These are phyloP conservation scores for Eucalyptus sp. DNA, from an alignment of 345 rosid genomes.

Conservation along the genomic window DNA sequence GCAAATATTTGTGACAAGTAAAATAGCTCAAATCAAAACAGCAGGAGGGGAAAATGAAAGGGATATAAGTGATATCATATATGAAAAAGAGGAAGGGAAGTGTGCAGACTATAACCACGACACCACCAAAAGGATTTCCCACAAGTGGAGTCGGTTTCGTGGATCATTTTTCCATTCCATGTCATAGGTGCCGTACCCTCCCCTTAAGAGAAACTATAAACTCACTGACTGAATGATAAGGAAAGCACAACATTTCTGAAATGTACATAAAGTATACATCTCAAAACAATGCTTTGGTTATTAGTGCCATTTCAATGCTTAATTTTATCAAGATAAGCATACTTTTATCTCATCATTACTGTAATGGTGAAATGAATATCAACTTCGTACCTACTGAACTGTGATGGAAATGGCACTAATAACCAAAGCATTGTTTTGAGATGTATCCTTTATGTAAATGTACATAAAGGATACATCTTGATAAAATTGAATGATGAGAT, in stretches of 20 bases:
- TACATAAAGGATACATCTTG: no score
- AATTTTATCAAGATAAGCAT: background rate
- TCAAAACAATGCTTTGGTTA: background rate
- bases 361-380: no score
- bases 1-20: background rate
- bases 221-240: background rate
- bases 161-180: background rate
- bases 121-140: background rate
- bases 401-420: no score
- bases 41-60: background rate
- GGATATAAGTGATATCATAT: background rate
- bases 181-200: background rate
- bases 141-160: background rate
- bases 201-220: background rate
- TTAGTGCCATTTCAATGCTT: background rate
- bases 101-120: background rate
- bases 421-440: background rate
- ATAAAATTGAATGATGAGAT: background rate
- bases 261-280: background rate
- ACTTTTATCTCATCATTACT: background rate
- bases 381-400: no score
- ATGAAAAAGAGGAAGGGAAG: background rate
- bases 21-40: background rate
- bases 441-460: background rate
- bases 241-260: background rate